phyloP scores from a whole-genome alignment of 164 flowering plant species.

The Dillenia turbinata region DNA sequence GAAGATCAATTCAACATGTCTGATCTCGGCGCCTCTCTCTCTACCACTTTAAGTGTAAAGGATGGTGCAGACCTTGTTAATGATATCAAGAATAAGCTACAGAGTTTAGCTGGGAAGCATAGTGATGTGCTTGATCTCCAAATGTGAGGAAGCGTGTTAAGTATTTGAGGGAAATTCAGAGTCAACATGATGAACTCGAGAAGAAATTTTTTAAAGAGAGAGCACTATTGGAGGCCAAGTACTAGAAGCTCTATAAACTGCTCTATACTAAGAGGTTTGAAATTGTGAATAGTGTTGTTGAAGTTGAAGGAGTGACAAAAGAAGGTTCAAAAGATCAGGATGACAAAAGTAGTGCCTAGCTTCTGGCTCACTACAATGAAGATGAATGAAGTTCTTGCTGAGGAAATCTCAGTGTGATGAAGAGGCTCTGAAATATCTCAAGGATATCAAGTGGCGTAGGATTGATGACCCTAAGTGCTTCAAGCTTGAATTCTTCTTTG shows the following conservation, averaged over 20 bases:
- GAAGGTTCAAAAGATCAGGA: slow-evolving; percentile 36
- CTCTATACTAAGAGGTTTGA: slow-evolving; percentile 43
- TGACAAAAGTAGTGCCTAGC: slow-evolving; percentile 35
- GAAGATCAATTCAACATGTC: no score
- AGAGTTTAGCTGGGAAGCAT: slow-evolving; percentile 36
- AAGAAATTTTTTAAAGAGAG: slow-evolving; percentile 29
- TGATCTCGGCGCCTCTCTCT: no score
- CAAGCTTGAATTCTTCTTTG: slow-evolving; percentile 24
- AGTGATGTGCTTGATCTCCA: slow-evolving; percentile 40
- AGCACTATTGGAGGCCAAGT: slow-evolving; percentile 27
- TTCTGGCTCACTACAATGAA: slow-evolving; percentile 42
- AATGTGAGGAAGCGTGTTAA: slow-evolving; percentile 44
- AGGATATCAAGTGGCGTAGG: slow-evolving; percentile 39
- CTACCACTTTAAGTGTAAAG: slow-evolving; percentile 31
- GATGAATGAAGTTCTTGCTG: slow-evolving; percentile 31
- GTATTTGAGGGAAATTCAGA: slow-evolving; percentile 30
- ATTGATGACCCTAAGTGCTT: slow-evolving; percentile 25
- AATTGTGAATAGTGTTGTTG: slow-evolving; percentile 71
- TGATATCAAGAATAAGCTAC: slow-evolving; percentile 37
- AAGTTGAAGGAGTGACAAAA: slow-evolving; percentile 56
- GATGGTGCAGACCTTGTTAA: slow-evolving; percentile 40
- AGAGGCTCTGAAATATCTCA: slow-evolving; percentile 35
- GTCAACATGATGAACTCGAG: slow-evolving; percentile 27
- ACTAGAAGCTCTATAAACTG: slow-evolving; percentile 28
- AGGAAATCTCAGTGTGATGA: slow-evolving; percentile 41